Base-by-base conservation (phyloP, 805 yeast species). In the Candida parachauliodes region DNA sequence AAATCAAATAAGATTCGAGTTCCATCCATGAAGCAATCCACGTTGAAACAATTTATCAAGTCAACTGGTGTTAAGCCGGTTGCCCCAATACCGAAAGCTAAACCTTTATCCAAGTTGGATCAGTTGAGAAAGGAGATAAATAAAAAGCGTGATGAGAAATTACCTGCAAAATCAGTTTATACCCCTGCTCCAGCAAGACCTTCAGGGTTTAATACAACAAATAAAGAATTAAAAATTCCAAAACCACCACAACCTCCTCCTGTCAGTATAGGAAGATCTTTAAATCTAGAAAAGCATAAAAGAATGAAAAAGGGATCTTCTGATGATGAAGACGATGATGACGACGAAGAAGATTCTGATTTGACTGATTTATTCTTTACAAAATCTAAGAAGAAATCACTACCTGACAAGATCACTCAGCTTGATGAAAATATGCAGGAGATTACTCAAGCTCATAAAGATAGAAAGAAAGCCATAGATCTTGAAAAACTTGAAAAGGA, bases 401-500 rank as follows among this genome's bases (percentile, higher is more conserved):
- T 30, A 12, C 17, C 32, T 5, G 39, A 26, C 16, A 67, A 63
- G 45, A 55, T 68, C 10, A 51, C 68, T 6, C 63, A 72, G 33
- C 57, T 69, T 20, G 79, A 69, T 48, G 60, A 70, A 6, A 51
- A 68, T 38, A 33, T 45, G 5, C 60, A 48, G 28, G 41, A 29
- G 8, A 27, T 40, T 18, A 17, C 18, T 11, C 15, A 22, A 12
- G 41, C 45, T 4, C 17, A 44, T 3, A 39, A 40, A 5, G 15
- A 17, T 28, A 14, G 28, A 26, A 46, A 57, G 5, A 60, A 55
- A 25, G 67, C 60, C 35, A 52, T 67, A 20, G 62, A 62, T 39
- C 46, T 49, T 14, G 59, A 60, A 8, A 60, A 73, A 11, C 66
- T 67, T 24, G 91, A 81, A 27, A 89, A 83, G 54, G 83, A 83